Conservation (phyloP, 345 rosid genomes). For the Lumnitzera racemosa region DNA sequence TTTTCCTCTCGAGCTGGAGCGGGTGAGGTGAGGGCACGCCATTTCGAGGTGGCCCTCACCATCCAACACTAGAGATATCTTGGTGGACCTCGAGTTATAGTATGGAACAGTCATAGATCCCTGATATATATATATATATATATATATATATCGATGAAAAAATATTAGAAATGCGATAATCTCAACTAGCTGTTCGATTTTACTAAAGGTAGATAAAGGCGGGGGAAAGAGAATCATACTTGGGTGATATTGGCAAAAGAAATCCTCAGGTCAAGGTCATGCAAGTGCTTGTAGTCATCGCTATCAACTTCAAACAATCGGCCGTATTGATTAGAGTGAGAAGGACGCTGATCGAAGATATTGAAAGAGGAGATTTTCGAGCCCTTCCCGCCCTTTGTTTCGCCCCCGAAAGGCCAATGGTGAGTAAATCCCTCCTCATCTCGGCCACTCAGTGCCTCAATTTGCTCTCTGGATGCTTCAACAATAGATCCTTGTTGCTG, state of each 20-base stretch:
- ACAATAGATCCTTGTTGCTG: conserved; percentile 29
- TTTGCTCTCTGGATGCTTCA: conserved; percentile 30
- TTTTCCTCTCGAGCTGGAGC: neutral
- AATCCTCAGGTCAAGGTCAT: conserved; percentile 18
- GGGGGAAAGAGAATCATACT: conserved; percentile 12
- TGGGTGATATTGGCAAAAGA: conserved; percentile 26
- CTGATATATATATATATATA: conserved; percentile 5
- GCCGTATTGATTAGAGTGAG: conserved; percentile 29
- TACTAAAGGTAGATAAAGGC: no score
- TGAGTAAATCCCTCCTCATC: conserved; percentile 9
- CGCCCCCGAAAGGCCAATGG: conserved; percentile 33
- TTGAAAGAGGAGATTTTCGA: conserved; percentile 13
- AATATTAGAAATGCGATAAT: neutral
- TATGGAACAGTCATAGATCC: conserved; percentile 30
- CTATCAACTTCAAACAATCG: conserved; percentile 20
- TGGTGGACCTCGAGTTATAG: conserved; percentile 35
- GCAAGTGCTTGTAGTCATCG: conserved; percentile 19
- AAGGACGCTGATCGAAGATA: conserved; percentile 18
- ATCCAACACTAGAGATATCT: conserved; percentile 17
- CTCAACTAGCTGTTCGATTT: neutral
- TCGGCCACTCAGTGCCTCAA: conserved; percentile 22
- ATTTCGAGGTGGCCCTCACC: conserved; percentile 39
- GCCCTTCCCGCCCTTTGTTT: conserved; percentile 4
- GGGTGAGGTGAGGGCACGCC: conserved; percentile 33
- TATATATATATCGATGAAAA: no score